Evolutionary conservation across 495 filamentous ascomycete genomes (phyloP), one percentile per base, ranked within the genome.

Genomic region (Lepidopterella palustris): DNA sequence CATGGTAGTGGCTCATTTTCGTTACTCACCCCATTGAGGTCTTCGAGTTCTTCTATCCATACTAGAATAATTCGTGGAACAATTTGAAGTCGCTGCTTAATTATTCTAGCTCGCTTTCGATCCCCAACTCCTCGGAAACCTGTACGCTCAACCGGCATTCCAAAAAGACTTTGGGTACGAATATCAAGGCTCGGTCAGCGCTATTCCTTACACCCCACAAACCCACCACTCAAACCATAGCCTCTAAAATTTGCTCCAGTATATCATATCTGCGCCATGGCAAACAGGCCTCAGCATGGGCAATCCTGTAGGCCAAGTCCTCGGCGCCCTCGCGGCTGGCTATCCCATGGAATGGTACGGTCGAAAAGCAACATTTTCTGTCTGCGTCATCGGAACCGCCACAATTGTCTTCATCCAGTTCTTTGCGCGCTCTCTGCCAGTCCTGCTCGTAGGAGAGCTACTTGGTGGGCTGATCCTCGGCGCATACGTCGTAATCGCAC

Each of bases 371-470:
- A 73, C 70, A 0, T 72, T 75, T 55, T 63, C 60, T 4, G 59
- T 55, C n/a, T 74, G 71, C 42, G 70, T 72, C 0, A 27, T 71
- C 39, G 66, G 71, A 18, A 72, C 76, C 42, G 73, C 76, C 31
- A 68, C 71, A 51, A 68, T 76, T 52, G 71, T 78, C 56, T 80
- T 83, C 66, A 63, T 82, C 10, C 80, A 79, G 45, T 79, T 79
- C 50, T 81, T 83, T 57, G 75, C 77, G 3, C 73, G 70, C 6
- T 69, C 65, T 4, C 61, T 70, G 20, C 62, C 59, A n/a, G 66
- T 71, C 0, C 57, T 72, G 26, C 65, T 79, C 66, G 73, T 70
- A 64, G 60, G 70, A 11, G 70, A 74, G 55, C 62, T 74, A 2
- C 45, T 74, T 10, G 64, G 63, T 2, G 72, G 72, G 3, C 53